Conservation (phyloP, 176 grass and related monocot species). For the Carex scoparia region DNA sequence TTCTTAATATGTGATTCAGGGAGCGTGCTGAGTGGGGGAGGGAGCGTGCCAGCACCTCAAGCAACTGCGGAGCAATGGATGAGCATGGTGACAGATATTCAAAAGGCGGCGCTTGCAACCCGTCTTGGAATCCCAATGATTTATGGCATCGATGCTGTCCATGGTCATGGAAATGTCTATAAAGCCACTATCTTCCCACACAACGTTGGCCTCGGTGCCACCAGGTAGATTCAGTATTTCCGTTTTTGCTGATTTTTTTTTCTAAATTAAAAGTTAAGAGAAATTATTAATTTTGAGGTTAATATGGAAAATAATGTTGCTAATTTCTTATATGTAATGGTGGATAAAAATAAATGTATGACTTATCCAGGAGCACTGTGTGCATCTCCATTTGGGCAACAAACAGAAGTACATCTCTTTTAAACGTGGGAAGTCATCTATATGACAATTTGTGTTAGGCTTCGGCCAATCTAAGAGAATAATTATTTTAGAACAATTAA, state of each 20-base stretch:
- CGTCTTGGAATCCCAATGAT: conserved; percentile 27
- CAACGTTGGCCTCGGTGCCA: conserved; percentile 28
- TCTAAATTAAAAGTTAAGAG: background rate
- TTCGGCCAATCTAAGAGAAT: background rate
- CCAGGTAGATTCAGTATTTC: conserved; percentile 27
- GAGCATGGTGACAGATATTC: conserved; percentile 46
- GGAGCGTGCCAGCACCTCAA: conserved; percentile 43
- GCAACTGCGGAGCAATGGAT: conserved; percentile 45
- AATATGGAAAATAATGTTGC: background rate
- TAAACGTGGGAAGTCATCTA: background rate
- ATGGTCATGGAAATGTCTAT: conserved; percentile 24
- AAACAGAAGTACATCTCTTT: background rate
- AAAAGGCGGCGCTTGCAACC: conserved; percentile 29
- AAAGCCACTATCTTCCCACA: conserved; percentile 28
- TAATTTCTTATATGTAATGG: background rate
- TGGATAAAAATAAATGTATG: background rate
- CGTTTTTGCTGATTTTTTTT: background rate
- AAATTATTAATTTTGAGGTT: background rate
- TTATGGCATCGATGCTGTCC: conserved; percentile 23
- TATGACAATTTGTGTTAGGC: background rate
- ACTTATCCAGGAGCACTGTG: background rate
- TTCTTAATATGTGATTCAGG: conserved; percentile 19
- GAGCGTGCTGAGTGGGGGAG: conserved; percentile 58
- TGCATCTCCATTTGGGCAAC: background rate
- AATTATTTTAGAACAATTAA: background rate